A percentile compares a stretch with the other conserved stretches of the same genome.
These are phyloP conservation scores for Cupressus sempervirens DNA, from an alignment of 75 land plant genomes.

Conservation along the genomic window DNA sequence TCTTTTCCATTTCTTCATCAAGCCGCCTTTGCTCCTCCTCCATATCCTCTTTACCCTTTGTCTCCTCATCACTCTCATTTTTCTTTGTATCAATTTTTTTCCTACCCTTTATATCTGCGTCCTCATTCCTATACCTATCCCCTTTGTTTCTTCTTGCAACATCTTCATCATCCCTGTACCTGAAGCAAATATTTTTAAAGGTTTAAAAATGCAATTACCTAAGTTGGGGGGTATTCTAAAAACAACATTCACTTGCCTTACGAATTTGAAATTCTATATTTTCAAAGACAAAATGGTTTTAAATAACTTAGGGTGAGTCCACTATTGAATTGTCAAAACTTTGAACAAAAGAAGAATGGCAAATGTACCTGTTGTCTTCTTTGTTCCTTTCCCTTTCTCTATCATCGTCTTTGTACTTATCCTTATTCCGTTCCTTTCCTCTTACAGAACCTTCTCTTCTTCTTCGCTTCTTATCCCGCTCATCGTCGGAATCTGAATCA, in stretches of 20 bases:
- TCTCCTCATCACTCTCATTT: conserved; percentile 53
- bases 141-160: conserved; percentile 13
- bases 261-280: neutral
- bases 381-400: conserved; percentile 3
- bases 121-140: conserved; percentile 33
- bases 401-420: conserved; percentile 11
- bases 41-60: conserved; percentile 40
- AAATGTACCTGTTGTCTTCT: conserved; percentile 4
- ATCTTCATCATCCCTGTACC: conserved; percentile 14
- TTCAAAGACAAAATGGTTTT: neutral
- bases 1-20: conserved; percentile 87
- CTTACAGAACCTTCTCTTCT: conserved; percentile 4
- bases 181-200: neutral
- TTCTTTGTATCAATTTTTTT: conserved; percentile 8
- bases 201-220: neutral
- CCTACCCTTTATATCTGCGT: conserved; percentile 26
- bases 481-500: conserved; percentile 25
- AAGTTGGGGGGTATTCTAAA: neutral
- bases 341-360: neutral
- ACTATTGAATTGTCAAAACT: neutral
- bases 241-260: neutral
- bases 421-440: conserved; percentile 8
- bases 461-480: conserved; percentile 19
- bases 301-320: neutral
- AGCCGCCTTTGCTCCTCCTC: conserved; percentile 83